These are phyloP conservation scores for Calamus simplicifolius DNA, from an alignment of 176 grass and related monocot species.

Conservation along the genomic window DNA sequence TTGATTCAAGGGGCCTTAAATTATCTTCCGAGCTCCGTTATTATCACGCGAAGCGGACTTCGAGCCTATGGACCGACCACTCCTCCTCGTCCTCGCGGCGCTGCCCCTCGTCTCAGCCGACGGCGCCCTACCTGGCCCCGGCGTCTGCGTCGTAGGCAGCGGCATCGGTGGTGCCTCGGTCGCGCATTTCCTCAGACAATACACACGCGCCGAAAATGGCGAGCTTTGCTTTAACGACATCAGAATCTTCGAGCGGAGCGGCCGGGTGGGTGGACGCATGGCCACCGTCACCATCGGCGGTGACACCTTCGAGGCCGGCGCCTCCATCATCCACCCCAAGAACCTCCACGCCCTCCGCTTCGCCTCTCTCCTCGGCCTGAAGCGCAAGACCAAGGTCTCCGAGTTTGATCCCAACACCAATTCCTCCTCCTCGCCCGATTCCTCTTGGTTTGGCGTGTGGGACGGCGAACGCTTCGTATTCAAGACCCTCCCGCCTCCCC, in stretches of 20 bases:
- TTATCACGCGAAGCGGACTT: too few species aligned
- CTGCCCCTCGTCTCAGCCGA: background rate
- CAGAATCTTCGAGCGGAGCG: slow-evolving; percentile 60
- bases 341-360: slow-evolving; percentile 67
- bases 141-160: slow-evolving; percentile 54
- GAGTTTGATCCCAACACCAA: slow-evolving; percentile 19
- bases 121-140: background rate
- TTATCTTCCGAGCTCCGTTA: too few species aligned
- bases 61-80: too few species aligned
- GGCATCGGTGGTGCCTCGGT: slow-evolving; percentile 76
- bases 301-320: slow-evolving; percentile 67
- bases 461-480: slow-evolving; percentile 60
- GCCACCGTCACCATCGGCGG: slow-evolving; percentile 45
- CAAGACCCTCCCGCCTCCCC: slow-evolving; percentile 50
- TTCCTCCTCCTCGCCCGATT: background rate
- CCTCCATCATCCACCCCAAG: slow-evolving; percentile 62
- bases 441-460: slow-evolving; percentile 69
- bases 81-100: background rate
- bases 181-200: slow-evolving; percentile 70
- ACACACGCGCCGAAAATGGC: slow-evolving; percentile 24
- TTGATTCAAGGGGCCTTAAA: too few species aligned
- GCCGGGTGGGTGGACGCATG: slow-evolving; percentile 54
- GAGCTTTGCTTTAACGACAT: slow-evolving; percentile 18
- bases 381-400: slow-evolving; percentile 2
- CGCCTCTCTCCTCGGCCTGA: slow-evolving; percentile 44